Percentiles rank a stretch among this genome's conserved stretches.
These are phyloP conservation scores for Xylaria curta DNA, from an alignment of 495 filamentous ascomycete species.

Conservation along the genomic window DNA sequence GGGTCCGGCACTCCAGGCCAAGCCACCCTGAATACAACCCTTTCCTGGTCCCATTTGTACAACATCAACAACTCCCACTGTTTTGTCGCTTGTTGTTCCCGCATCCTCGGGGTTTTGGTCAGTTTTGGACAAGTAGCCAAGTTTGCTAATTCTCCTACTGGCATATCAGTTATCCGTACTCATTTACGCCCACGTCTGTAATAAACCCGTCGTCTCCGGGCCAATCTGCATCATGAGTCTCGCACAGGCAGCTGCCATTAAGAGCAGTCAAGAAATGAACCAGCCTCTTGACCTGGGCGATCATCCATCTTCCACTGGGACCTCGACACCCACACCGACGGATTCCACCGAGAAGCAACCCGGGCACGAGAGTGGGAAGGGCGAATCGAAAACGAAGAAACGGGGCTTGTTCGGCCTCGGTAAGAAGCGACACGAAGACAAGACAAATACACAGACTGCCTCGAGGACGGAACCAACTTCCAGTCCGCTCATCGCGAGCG, in stretches of 20 bases:
- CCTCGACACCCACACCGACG: constrained; percentile 45
- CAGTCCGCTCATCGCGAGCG: constrained; percentile 29
- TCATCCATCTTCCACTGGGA: constrained; percentile 38
- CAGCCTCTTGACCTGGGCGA: constrained; percentile 28
- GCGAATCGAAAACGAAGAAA: constrained; percentile 53
- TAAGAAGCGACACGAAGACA: constrained; percentile 67
- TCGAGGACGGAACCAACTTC: constrained; percentile 35
- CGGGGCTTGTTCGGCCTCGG: constrained; percentile 66
- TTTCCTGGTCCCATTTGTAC: background rate
- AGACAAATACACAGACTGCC: constrained; percentile 34
- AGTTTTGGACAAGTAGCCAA: constrained; percentile 14
- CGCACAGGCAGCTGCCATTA: constrained; percentile 35
- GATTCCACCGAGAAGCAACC: constrained; percentile 40
- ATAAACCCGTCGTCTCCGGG: constrained; percentile 13
- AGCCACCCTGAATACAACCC: background rate
- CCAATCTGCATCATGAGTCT: constrained; percentile 35
- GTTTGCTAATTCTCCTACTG: constrained; percentile 27
- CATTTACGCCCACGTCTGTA: background rate
- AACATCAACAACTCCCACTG: constrained; percentile 5
- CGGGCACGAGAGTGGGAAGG: constrained; percentile 37
- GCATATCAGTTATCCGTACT: constrained; percentile 17
- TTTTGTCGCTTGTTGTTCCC: background rate
- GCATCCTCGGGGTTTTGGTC: constrained; percentile 6
- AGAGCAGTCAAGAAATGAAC: constrained; percentile 31
- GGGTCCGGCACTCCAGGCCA: background rate